Evolutionary conservation across 176 grass and related monocot genomes (phyloP).

Genomic region (Thalia dealbata): DNA sequence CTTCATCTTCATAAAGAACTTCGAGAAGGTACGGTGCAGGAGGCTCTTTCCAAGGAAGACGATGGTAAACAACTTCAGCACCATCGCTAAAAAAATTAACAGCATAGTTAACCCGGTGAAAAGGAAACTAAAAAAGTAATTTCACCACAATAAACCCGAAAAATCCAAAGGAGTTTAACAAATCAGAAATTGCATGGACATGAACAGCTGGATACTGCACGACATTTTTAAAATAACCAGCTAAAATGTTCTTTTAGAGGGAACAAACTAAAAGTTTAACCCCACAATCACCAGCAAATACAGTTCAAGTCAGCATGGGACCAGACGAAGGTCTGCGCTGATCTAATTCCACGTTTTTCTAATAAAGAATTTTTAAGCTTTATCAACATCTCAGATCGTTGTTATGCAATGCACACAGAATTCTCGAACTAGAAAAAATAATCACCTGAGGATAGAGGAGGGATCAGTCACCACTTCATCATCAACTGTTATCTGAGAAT

Average conservation of each 20-base stretch:
- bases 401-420: neutral
- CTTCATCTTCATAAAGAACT: slow-evolving; percentile 88
- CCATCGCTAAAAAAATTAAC: slow-evolving; percentile 32
- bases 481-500: slow-evolving; percentile 60
- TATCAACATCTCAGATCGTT: neutral
- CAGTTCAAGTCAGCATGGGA: neutral
- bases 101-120: neutral
- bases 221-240: neutral
- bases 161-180: neutral
- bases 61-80: slow-evolving; percentile 63
- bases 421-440: neutral
- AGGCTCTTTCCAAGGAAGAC: slow-evolving; percentile 73
- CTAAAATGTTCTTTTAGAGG: too few species aligned
- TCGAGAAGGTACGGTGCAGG: slow-evolving; percentile 50
- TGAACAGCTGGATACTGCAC: neutral
- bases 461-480: slow-evolving; percentile 52
- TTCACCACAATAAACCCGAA: neutral
- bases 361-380: neutral
- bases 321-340: neutral
- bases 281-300: neutral
- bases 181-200: neutral
- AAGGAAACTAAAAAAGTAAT: neutral
- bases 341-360: neutral
- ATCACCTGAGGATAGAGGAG: slow-evolving; percentile 35
- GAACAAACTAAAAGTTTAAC: too few species aligned